A percentile compares a stretch with the other conserved stretches of the same genome.
Evolutionary conservation across 805 yeast species (phyloP).

Genomic region (Yarrowia bubula): DNA sequence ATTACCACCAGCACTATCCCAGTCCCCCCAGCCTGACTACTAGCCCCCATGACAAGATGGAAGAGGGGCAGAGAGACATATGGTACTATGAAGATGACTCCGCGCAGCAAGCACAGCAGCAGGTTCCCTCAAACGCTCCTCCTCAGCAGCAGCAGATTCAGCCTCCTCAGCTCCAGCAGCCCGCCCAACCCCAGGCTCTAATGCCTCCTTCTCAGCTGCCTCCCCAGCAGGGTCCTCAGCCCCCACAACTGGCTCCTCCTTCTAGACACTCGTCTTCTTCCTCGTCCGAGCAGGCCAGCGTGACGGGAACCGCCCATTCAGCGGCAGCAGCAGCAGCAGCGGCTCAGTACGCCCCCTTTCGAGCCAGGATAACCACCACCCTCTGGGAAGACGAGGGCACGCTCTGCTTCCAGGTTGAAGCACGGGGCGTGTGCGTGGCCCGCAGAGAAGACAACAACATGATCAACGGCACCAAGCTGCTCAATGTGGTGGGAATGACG

Average conservation of each 20-base stretch:
- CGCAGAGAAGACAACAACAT: conserved; percentile 84
- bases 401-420: conserved; percentile 79
- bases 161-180: conserved; percentile 8
- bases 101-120: background rate
- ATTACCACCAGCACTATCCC: conserved; percentile 19
- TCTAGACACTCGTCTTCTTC: conserved; percentile 8
- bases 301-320: background rate
- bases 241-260: background rate
- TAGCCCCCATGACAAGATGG: conserved; percentile 26
- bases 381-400: conserved; percentile 90
- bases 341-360: conserved; percentile 29
- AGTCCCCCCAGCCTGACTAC: conserved; percentile 24
- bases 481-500: conserved; percentile 84
- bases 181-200: background rate
- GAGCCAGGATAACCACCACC: conserved; percentile 68
- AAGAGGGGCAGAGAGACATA: conserved; percentile 26
- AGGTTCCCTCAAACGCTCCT: background rate
- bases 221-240: no score
- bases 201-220: background rate
- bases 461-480: conserved; percentile 81
- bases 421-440: conserved; percentile 74
- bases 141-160: conserved; percentile 14
- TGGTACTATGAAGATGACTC: conserved; percentile 23
- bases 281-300: background rate
- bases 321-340: conserved; percentile 15